Conservation (phyloP, 1,284 basidiomycete genomes). For the Serendipita sp. region DNA sequence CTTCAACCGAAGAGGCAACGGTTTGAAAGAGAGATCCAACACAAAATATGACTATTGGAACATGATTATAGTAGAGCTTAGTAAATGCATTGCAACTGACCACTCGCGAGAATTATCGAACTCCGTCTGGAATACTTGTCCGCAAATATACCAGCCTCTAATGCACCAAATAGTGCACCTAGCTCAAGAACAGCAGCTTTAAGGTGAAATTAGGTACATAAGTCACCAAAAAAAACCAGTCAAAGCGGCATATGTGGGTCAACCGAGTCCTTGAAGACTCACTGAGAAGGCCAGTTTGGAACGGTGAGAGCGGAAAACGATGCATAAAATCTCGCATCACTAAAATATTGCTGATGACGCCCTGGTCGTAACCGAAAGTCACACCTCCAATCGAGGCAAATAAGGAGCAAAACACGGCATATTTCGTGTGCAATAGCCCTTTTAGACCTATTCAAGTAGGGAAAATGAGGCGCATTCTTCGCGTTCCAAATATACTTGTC, state of each 20-base stretch:
- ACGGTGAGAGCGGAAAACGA: conserved; percentile 51
- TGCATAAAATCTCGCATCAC: conserved; percentile 62
- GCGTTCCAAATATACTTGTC: background rate
- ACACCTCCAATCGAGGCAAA: conserved; percentile 67
- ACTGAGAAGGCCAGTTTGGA: conserved; percentile 67
- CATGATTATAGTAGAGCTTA: background rate
- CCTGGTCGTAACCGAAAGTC: conserved; percentile 67
- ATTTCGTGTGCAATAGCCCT: conserved; percentile 8
- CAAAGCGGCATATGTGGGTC: no score
- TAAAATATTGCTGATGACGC: conserved; percentile 66
- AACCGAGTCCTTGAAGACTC: conserved; percentile 18
- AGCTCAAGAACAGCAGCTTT: conserved; percentile 66
- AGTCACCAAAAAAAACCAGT: background rate
- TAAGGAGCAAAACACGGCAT: background rate
- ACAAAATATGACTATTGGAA: conserved; percentile 45
- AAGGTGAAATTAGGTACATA: background rate
- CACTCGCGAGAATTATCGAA: conserved; percentile 52
- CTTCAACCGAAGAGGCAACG: conserved; percentile 36
- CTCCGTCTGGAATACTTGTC: conserved; percentile 51
- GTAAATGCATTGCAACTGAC: conserved; percentile 26
- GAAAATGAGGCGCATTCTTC: background rate
- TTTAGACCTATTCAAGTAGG: conserved; percentile 6
- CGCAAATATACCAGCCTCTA: conserved; percentile 49
- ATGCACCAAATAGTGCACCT: conserved; percentile 56
- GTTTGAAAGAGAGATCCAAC: conserved; percentile 58